Base-by-base conservation (phyloP, 2,329 filamentous ascomycete genomes). In the Diaporthe vexans region DNA sequence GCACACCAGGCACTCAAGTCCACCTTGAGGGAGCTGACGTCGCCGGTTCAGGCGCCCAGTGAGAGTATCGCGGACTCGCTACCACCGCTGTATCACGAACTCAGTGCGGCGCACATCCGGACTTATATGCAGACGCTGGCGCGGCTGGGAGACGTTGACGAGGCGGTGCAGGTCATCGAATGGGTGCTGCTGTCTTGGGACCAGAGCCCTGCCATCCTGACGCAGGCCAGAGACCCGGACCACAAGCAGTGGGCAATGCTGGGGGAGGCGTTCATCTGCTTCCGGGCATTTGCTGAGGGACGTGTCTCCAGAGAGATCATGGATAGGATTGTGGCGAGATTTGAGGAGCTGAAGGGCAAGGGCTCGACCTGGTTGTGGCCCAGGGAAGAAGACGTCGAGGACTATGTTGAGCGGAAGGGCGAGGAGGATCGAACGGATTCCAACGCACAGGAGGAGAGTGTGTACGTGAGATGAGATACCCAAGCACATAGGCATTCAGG, bases 51-150 rank as follows among this genome's bases (percentile, higher is more conserved):
- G 43, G 52, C 57, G 58, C 72, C 43, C 58, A 35, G 83, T 75
- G 81, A 67, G 69, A 74, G 72, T 0, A 43, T 71, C 52, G 40
- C 51, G 1, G 57, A 48, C 43, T 33, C 52, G 15, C 52, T 56
- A 37, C 77, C 78, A 17, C 72, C 74, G 10, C 80, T 88, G 2
- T 81, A 87, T 10, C 82, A 85, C 51, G 80, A 84, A 17, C 83
- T 91, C 15, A 81, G 81, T 13, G 86, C 88, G 9, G 82, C 82
- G 26, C 81, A 87, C 51, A 79, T 91, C 1, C 90, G 93, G 77
- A 84, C 85, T 2, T 93, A 94, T 79, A 87, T 95, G 80, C 87
- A 91, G 61, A 87, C 90, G 1, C 83, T 95, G 29, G 92, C 89
- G 0, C 87, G 88, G 70, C 81, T 91, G n/a, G 88, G 88, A 48